phyloP scores from a whole-genome alignment of 116 monocot genomes.

The Iris pallida region DNA sequence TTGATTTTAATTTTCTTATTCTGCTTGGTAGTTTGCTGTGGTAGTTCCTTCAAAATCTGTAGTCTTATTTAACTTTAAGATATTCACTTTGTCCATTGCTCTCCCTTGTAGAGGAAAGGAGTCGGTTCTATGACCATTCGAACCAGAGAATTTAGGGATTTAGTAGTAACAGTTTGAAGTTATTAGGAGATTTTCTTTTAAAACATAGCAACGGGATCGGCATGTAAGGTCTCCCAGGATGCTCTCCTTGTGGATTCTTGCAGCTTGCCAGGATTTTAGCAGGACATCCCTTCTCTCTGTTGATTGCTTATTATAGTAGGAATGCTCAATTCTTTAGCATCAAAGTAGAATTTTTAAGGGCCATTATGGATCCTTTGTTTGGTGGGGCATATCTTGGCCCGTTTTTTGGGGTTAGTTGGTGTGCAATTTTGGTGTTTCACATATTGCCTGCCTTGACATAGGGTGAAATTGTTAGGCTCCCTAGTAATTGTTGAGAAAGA shows the following conservation, averaged over 20 bases:
- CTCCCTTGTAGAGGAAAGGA: too few relatives aligned
- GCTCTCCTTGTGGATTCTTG: slow-evolving; percentile 58
- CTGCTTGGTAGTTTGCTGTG: too few relatives aligned
- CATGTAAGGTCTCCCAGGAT: slow-evolving; percentile 70
- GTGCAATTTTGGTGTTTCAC: background rate
- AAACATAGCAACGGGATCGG: background rate
- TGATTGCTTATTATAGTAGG: slow-evolving; percentile 52
- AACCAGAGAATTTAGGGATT: too few relatives aligned
- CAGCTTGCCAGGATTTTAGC: slow-evolving; percentile 61
- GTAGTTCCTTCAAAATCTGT: too few relatives aligned
- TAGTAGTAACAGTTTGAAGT: too few relatives aligned
- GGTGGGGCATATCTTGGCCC: background rate
- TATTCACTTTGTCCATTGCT: too few relatives aligned
- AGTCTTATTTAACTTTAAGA: too few relatives aligned
- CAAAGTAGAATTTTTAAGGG: too few relatives aligned
- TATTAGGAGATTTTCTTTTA: too few relatives aligned
- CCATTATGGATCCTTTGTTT: background rate
- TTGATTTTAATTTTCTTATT: too few relatives aligned
- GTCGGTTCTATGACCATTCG: too few relatives aligned
- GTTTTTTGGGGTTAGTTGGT: background rate
- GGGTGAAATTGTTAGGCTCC: background rate
- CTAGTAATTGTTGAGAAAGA: background rate
- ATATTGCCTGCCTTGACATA: background rate
- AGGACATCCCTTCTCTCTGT: slow-evolving; percentile 55
- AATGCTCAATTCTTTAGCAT: slow-evolving; percentile 35